Evolutionary conservation across 2,329 filamentous ascomycete species (phyloP), one percentile per base, ranked within the genome.

Genomic region (Exophiala aquamarina): DNA sequence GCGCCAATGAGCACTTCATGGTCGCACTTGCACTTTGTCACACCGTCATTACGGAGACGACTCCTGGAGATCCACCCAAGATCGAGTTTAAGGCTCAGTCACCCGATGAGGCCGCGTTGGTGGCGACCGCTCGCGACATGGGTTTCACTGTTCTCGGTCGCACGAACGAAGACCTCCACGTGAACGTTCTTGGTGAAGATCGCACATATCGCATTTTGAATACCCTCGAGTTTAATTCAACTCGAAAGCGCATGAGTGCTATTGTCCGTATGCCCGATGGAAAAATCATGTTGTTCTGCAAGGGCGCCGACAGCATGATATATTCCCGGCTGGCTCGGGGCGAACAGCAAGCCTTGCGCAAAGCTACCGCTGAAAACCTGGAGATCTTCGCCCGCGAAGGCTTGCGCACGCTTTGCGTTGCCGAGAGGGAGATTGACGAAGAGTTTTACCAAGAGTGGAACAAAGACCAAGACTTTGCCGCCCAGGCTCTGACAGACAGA

Each of bases 71-170:
- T 59, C 86, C 86, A 21, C 92, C 93, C 0, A 87, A 79, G 66
- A 93, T 98, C 61, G 80, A 91, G 20, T 98, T 96, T 78, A 97
- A 94, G 71, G 93, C 93, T 0, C 93, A 98, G 64, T 97, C 91
- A 32, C 93, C 93, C 1, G 93, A 98, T 62, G 93, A 98, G 69
- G 90, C 93, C 44, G 93, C 93, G 10, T 75, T 98, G 11, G 93
- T 98, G 6, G 83, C 91, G 14, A 97, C 94, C 19, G 93, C 94
- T 51, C 86, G 91, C 48, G 94, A 98, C 60, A 89, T 92, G 72
- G 93, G 93, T 3, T 97, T 95, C 63, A 95, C 90, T 2, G 89
- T 97, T 4, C 78, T 97, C 10, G 89, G 90, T 18, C 81, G 84
- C 51, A 82, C 86, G 2, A 78, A 82, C 29, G 87, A 95, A 53